Evolutionary conservation across 1,284 basidiomycete species (phyloP).

Genomic region (Bondarzewia mesenterica): DNA sequence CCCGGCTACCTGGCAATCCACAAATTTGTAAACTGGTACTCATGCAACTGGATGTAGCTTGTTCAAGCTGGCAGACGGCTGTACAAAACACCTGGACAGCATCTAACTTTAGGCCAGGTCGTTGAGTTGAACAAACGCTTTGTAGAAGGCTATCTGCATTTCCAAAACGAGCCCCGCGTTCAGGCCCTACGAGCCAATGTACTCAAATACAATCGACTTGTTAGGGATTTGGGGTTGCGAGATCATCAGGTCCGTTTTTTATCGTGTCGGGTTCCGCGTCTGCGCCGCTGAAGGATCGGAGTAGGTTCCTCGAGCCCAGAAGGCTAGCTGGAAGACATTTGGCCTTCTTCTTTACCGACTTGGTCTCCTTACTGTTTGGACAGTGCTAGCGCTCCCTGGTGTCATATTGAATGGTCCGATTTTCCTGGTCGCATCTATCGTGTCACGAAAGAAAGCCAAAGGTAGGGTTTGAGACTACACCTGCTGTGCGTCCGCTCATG

Average conservation of each 20-base stretch:
- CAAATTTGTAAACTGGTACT: background rate
- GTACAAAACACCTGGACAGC: slow-evolving; percentile 93
- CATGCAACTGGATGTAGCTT: slow-evolving; percentile 41
- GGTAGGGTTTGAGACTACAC: slow-evolving; percentile 37
- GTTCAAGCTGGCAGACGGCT: slow-evolving; percentile 94
- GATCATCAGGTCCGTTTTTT: slow-evolving; percentile 80
- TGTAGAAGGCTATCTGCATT: slow-evolving; percentile 89
- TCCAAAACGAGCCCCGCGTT: slow-evolving; percentile 91
- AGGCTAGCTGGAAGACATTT: slow-evolving; percentile 82
- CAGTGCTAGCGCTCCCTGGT: slow-evolving; percentile 84
- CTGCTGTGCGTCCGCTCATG: background rate
- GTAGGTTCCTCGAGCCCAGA: slow-evolving; percentile 76
- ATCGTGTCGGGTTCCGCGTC: background rate
- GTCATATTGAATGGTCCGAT: slow-evolving; percentile 94
- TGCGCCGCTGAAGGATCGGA: slow-evolving; percentile 1
- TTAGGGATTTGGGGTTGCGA: slow-evolving; percentile 90
- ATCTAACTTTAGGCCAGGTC: slow-evolving; percentile 91
- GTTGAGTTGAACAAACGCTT: slow-evolving; percentile 96
- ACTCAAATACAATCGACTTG: slow-evolving; percentile 87
- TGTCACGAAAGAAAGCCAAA: slow-evolving; percentile 88
- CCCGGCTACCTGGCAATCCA: background rate
- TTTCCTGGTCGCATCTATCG: slow-evolving; percentile 87
- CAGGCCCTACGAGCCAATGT: slow-evolving; percentile 79
- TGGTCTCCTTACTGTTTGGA: slow-evolving; percentile 79
- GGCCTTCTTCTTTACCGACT: slow-evolving; percentile 83